phyloP scores from a whole-genome alignment of 1,284 basidiomycete genomes.

The Cystobasidiaceae sp. region DNA sequence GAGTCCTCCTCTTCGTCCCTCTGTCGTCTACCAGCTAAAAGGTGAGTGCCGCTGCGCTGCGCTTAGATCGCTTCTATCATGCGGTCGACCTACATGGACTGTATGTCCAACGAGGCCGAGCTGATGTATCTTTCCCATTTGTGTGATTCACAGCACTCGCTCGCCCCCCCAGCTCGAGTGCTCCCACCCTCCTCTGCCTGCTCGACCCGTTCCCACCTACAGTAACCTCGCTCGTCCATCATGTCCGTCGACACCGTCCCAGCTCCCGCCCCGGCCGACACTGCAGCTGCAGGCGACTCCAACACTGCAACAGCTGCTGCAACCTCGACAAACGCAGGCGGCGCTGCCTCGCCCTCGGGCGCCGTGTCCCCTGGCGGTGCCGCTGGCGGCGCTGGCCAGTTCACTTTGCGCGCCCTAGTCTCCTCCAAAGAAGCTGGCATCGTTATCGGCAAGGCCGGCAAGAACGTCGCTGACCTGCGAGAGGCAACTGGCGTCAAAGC shows the following conservation, averaged over 20 bases:
- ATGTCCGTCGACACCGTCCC: constrained; percentile 32
- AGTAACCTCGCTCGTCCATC: not conserved
- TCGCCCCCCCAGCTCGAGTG: not conserved
- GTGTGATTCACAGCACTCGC: not conserved
- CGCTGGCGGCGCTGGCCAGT: not conserved
- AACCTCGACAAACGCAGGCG: not conserved
- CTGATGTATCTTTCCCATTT: not conserved
- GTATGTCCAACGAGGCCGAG: not conserved
- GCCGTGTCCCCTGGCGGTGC: not conserved
- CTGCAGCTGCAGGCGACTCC: no score
- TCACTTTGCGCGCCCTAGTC: constrained; percentile 87
- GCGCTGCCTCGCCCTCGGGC: not conserved
- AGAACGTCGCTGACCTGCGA: constrained; percentile 93
- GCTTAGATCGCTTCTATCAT: not conserved
- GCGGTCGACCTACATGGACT: not conserved
- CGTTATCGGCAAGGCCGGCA: constrained; percentile 92
- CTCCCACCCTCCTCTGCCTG: not conserved
- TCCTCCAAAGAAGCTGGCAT: constrained; percentile 94
- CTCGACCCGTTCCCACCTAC: not conserved
- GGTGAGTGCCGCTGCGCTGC: no score
- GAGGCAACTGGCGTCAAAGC: constrained; percentile 95
- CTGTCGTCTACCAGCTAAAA: not conserved
- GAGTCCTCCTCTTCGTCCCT: not conserved
- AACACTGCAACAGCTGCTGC: no score
- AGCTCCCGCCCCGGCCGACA: constrained; percentile 25